A percentile compares a stretch with the other conserved stretches of the same genome.
Evolutionary conservation across 345 rosid genomes (phyloP).

Genomic region (Microcos paniculata): DNA sequence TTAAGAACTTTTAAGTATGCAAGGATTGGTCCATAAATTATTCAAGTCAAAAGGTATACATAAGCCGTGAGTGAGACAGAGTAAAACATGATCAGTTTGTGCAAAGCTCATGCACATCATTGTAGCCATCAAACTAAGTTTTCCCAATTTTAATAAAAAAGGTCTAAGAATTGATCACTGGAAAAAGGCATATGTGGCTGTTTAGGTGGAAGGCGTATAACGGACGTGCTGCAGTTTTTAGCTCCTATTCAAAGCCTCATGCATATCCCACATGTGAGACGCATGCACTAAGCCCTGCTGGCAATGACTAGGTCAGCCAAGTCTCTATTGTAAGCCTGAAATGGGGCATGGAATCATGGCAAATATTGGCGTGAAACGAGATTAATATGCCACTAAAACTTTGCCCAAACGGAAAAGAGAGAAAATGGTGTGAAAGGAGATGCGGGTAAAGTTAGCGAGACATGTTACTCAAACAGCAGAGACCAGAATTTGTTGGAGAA

Average conservation of each 20-base stretch:
- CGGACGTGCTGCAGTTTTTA: conserved; percentile 14
- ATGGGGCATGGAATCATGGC: conserved; percentile 22
- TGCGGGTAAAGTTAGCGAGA: background rate
- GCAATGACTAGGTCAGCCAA: conserved; percentile 10
- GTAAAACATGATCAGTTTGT: no score
- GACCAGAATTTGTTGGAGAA: background rate
- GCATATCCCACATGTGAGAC: conserved; percentile 19
- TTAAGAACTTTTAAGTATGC: no score
- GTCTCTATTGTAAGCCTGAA: conserved; percentile 5
- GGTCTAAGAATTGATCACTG: background rate
- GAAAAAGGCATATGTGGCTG: background rate
- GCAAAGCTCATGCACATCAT: no score
- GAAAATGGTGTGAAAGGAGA: background rate
- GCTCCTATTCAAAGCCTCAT: background rate
- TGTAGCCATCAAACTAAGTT: background rate
- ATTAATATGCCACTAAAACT: background rate
- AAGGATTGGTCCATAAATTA: no score
- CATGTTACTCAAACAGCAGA: background rate
- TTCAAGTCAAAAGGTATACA: no score
- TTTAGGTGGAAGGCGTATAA: background rate
- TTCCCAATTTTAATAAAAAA: background rate
- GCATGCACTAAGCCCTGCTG: background rate
- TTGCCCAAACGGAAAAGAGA: no score
- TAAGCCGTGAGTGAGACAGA: no score
- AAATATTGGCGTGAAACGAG: conserved; percentile 19